Evolutionary conservation across 208 protist genomes (phyloP), one percentile per base, ranked within the genome.

Genomic region (Acanthamoeba triangularis): DNA sequence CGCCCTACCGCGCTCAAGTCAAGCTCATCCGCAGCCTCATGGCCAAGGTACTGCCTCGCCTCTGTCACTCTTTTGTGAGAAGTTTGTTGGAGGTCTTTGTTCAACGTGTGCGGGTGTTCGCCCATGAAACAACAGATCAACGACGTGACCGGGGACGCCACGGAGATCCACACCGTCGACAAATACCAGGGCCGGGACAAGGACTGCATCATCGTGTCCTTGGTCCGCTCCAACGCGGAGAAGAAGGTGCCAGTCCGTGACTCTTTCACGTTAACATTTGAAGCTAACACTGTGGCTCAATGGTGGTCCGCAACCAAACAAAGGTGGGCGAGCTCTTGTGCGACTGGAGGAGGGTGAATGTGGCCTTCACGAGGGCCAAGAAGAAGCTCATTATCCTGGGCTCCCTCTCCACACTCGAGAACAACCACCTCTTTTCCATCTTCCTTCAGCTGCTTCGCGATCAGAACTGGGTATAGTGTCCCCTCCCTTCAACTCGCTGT

Each of bases 341-440:
- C 3, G 99, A 99, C 96, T 99, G 98, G 98, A 87, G 98, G 11
- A 84, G 99, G 30, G 56, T 99, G 35, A 99, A 99, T 95, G 99
- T 99, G 2, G 98, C 99, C 28, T 94, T 99, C 37, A 99, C 98
- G 20, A 96, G 99, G 30, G 98, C 99, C 41, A 98, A 98, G 96
- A 85, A 93, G n/a, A 99, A 99, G 94, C 91, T 99, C 23, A 96
- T 99, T 11, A 65, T 99, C 13, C 61, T 98, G 56, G 98, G 98
- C 28, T 95, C 90, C 8, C 49, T 94, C 28, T 30, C 61, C 35
- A 94, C 90, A 11, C 90, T 94, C 35, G 69, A 94, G 54, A 35
- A 63, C 90, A 94, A 94, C 28, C 90, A 94, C 67, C 35, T 94
- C 11, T 94, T 94, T 37, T 49, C 61, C 52, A 54, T 94, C 69